A percentile compares a stretch with the other conserved stretches of the same genome.
These are phyloP conservation scores for Talaromyces sp. DNA, from an alignment of 2,329 filamentous ascomycete genomes.

Conservation along the genomic window DNA sequence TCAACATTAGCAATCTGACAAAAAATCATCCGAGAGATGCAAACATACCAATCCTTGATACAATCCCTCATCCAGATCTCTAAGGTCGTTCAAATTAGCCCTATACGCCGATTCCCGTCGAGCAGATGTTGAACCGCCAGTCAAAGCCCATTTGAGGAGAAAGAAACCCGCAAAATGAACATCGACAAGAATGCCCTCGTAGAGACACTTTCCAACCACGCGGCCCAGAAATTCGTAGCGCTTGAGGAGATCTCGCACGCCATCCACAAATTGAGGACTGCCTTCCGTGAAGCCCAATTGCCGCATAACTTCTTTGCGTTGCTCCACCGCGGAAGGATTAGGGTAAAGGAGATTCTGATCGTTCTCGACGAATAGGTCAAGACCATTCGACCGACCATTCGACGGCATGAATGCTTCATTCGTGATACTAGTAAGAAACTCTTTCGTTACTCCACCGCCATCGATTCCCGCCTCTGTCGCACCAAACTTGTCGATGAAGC, in stretches of 20 bases:
- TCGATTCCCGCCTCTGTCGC: slow-evolving; percentile 90
- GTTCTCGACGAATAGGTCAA: slow-evolving; percentile 76
- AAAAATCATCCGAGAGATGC: background rate
- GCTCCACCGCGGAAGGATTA: slow-evolving; percentile 75
- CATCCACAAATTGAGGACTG: slow-evolving; percentile 57
- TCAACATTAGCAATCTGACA: background rate
- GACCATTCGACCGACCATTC: slow-evolving; percentile 51
- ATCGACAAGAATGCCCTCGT: slow-evolving; percentile 93
- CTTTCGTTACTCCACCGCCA: slow-evolving; percentile 94
- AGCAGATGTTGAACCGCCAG: slow-evolving; percentile 62
- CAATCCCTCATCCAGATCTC: slow-evolving; percentile 84
- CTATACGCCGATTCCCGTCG: slow-evolving; percentile 72
- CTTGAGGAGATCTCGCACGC: slow-evolving; percentile 62
- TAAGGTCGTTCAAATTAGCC: slow-evolving; percentile 89
- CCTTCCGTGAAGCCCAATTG: slow-evolving; percentile 53
- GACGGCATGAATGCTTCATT: slow-evolving; percentile 73
- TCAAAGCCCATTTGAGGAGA: slow-evolving; percentile 87
- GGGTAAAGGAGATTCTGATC: slow-evolving; percentile 85
- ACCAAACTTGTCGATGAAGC: slow-evolving; percentile 89
- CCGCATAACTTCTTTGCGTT: slow-evolving; percentile 60
- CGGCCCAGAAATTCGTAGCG: slow-evolving; percentile 90
- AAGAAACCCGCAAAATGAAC: slow-evolving; percentile 94
- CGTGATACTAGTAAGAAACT: slow-evolving; percentile 88
- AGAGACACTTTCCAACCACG: slow-evolving; percentile 92
- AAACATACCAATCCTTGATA: slow-evolving; percentile 74